Conservation (phyloP, 2,329 filamentous ascomycete genomes). For the Ambrosiella xylebori region DNA sequence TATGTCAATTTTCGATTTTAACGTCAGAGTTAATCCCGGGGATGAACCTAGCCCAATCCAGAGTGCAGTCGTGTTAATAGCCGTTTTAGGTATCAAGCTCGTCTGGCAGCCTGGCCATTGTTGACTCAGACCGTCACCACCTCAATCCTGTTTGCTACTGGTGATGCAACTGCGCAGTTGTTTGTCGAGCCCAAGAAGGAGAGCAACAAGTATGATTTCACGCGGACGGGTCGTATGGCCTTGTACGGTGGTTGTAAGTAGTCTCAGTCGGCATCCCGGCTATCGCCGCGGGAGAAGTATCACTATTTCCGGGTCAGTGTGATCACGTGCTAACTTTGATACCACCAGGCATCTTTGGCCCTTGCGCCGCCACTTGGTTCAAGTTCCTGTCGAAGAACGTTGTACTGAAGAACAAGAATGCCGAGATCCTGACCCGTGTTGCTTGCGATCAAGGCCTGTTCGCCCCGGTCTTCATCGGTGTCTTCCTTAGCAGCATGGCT, state of each 20-base stretch:
- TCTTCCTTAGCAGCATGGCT: slow-evolving; percentile 75
- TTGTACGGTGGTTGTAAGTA: slow-evolving; percentile 57
- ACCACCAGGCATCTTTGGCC: slow-evolving; percentile 60
- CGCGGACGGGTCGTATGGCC: slow-evolving; percentile 61
- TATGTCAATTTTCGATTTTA: background rate
- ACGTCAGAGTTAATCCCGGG: background rate
- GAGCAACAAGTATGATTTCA: slow-evolving; percentile 47
- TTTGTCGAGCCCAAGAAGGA: slow-evolving; percentile 66
- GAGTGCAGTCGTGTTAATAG: background rate
- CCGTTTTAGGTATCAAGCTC: slow-evolving; percentile 60
- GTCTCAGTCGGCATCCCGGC: background rate
- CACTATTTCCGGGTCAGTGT: background rate
- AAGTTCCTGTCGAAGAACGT: slow-evolving; percentile 57
- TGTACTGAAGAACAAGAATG: slow-evolving; percentile 42
- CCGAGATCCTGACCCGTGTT: slow-evolving; percentile 62
- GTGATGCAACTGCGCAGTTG: slow-evolving; percentile 84
- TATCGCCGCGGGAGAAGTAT: background rate
- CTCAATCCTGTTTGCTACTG: slow-evolving; percentile 78
- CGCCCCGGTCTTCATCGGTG: slow-evolving; percentile 63
- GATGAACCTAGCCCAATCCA: background rate
- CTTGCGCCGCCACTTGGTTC: slow-evolving; percentile 77
- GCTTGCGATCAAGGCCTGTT: slow-evolving; percentile 67
- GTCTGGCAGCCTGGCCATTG: slow-evolving; percentile 62
- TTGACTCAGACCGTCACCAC: slow-evolving; percentile 86
- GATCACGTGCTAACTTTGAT: slow-evolving; percentile 5